Evolutionary conservation across 2,329 filamentous ascomycete genomes (phyloP).

Genomic region (Alternaria atra): DNA sequence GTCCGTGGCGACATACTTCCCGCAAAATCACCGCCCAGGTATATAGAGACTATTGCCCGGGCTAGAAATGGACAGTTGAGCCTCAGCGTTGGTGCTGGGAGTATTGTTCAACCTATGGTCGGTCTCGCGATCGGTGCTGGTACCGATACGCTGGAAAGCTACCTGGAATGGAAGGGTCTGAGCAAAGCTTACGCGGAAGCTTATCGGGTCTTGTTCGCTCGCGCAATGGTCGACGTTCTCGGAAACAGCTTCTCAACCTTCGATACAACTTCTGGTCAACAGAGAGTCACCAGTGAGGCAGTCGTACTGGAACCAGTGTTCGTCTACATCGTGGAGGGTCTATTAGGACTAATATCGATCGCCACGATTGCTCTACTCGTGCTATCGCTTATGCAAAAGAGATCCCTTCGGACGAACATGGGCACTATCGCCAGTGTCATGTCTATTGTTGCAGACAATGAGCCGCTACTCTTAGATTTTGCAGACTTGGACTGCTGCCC

Average conservation of each 20-base stretch:
- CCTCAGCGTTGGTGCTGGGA: not conserved
- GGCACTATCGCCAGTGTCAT: constrained; percentile 50
- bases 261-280: constrained; percentile 20
- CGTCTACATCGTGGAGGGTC: constrained; percentile 48
- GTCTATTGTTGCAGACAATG: constrained; percentile 40
- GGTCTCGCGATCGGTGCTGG: constrained; percentile 50
- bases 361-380: constrained; percentile 33
- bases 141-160: constrained; percentile 37
- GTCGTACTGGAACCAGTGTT: constrained; percentile 52
- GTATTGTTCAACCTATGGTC: constrained; percentile 39
- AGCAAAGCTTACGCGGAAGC: constrained; percentile 50
- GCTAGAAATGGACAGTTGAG: too few relatives aligned
- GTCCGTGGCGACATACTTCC: constrained; percentile 23
- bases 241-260: constrained; percentile 11
- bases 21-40: constrained; percentile 9
- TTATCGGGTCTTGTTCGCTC: constrained; percentile 55
- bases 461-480: constrained; percentile 31
- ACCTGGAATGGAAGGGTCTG: constrained; percentile 47
- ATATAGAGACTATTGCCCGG: constrained; percentile 8
- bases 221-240: constrained; percentile 47
- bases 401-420: constrained; percentile 45
- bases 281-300: constrained; percentile 37
- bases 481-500: constrained; percentile 33
- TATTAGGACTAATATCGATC: constrained; percentile 42
- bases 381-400: constrained; percentile 26